Base-by-base conservation (phyloP, 1,284 basidiomycete species). In the Garcileccinum viscosum region DNA sequence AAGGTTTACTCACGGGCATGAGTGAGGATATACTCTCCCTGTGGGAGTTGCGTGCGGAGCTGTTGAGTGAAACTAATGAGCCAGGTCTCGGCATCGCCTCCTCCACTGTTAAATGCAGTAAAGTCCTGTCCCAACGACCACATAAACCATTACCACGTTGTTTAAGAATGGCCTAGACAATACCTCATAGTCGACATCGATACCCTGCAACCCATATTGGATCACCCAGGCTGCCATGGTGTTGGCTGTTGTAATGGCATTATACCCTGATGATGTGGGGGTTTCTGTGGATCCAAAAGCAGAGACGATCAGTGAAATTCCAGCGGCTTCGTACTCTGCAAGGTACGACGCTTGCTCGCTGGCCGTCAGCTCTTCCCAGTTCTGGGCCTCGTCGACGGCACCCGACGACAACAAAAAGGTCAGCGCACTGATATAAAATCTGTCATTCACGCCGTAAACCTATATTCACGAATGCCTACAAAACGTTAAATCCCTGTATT, bases 401-500 rank as follows among this genome's bases (percentile, higher is more conserved):
- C 86, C 9, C 22, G 78, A 80, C 7, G 76, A 73, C 35, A 85
- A 65, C 69, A 84, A 76, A 80, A 87, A 87, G 1, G 84, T 84
- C 4, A 87, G 75, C 1, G 80, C 78, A 69, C 86, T 86, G 53
- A 9, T 59, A 32, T 19, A 35, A 32, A 59, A 40, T 1, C 12
- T 1, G 50, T 69, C 24, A 66, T 58, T 60, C 4, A 47, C 35
- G 30, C 64, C n/a, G 38, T 14, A 62, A 50, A n/a, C 9, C 17
- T 11, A 9, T 19, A 17, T 19, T 6, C 50, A 42, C 3, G 35
- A 62, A 35, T 14, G 68, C 82, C 72, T 65, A 86, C 85, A 85
- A 86, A 33, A 84, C 84, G 68, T 85, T 87, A 76, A 77, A 87
- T 0, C 86, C 85, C 84, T 85, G 47, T 53, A 56, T 56, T 30